These are phyloP conservation scores for Aspergillus clavatus DNA, from an alignment of 2,329 filamentous ascomycete species.

Conservation along the genomic window DNA sequence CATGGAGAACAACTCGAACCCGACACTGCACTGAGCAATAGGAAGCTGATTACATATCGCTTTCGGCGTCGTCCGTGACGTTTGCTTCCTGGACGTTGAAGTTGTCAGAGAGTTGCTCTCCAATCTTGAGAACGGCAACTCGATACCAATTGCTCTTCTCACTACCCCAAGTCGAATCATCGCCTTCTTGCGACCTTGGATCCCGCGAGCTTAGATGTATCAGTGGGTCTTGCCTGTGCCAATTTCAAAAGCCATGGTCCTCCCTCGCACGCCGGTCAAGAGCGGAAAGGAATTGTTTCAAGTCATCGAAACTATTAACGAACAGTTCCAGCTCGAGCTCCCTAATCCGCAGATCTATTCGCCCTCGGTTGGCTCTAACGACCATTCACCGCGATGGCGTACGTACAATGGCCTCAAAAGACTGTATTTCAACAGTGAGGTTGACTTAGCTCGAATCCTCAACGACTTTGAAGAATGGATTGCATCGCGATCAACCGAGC, in stretches of 20 bases:
- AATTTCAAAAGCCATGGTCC: conserved; percentile 4
- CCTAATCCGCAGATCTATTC: conserved; percentile 21
- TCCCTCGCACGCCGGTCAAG: conserved; percentile 20
- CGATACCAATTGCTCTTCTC: not conserved
- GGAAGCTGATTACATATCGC: too few relatives aligned
- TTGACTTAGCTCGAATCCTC: conserved; percentile 22
- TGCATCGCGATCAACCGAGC: conserved; percentile 5
- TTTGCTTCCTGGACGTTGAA: too few relatives aligned
- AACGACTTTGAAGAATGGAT: conserved; percentile 32
- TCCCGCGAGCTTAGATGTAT: not conserved
- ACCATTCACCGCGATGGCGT: conserved; percentile 18
- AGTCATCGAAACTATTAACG: conserved; percentile 32
- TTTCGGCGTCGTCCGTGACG: too few relatives aligned
- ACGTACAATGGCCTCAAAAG: conserved; percentile 25
- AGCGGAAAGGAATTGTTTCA: conserved; percentile 21
- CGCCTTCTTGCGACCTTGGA: too few relatives aligned
- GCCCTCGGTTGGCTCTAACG: conserved; percentile 10
- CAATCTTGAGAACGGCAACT: not conserved
- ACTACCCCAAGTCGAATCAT: not conserved
- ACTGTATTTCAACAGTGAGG: conserved; percentile 26
- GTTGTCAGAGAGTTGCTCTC: too few relatives aligned
- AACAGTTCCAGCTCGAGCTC: conserved; percentile 31
- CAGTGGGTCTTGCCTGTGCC: not conserved
- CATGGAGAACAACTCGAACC: too few relatives aligned
- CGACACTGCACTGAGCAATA: not conserved